Evolutionary conservation across 805 yeast species (phyloP), one percentile per base, ranked within the genome.

Genomic region (Zygosaccharomyces lentus): DNA sequence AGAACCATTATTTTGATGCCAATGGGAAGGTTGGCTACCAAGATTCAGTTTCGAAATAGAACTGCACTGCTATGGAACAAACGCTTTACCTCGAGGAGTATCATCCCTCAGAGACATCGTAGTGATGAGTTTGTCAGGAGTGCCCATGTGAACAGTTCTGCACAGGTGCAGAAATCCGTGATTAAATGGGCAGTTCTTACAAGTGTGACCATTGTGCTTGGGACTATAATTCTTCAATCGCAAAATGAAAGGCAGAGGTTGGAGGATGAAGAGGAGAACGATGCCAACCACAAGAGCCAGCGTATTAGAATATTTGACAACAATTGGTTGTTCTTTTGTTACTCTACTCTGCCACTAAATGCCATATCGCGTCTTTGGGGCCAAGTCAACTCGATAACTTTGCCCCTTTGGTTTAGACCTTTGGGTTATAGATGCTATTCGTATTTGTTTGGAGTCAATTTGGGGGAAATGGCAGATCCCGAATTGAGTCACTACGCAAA

Each of bases 281-380:
- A 65, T 31, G 69, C 66, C 9, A 73, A 77, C 46, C 75, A 75
- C 54, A 90, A 89, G 7, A 77, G 78, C 6, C 82, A 80, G 10
- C 54, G 54, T 16, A 54, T 65, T 19, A 56, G 54, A 37, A 65
- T 66, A 10, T 55, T 62, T 42, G 59, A 62, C 43, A 62, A 65
- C 53, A 84, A 95, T 7, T 90, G 97, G 97, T 82, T 84, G 34
- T 77, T 91, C 46, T 90, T 87, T 59, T 84, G 93, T 25, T 93
- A 93, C 66, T 80, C 89, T 3, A 82, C 96, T 1, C 72, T 93
- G 38, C 99, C 99, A 1, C 75, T 93, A 62, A 88, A 90, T 61
- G 86, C 96, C 1, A 73, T 89, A 27, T 89, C 97, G 0, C 77
- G 99, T 50, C 68, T 91, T 37, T 93, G 99, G 99, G 99, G 99